phyloP scores from a whole-genome alignment of 257 asterid species.

The Primulina tabacum region DNA sequence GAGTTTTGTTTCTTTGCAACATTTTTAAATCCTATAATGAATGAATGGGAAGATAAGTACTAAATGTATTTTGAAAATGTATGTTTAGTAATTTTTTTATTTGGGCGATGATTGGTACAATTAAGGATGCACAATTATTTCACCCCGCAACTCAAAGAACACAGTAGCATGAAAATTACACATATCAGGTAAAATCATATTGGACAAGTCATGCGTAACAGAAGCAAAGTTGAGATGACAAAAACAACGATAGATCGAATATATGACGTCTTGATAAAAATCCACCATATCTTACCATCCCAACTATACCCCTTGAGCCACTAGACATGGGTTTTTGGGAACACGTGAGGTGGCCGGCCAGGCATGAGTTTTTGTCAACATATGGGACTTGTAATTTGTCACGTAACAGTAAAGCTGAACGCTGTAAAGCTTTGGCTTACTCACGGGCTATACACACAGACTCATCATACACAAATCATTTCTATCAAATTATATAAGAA shows the following conservation, averaged over 20 bases:
- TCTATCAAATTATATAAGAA: neutral
- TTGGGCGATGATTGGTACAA: too few relatives aligned
- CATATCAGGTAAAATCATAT: too few relatives aligned
- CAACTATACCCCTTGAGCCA: too few relatives aligned
- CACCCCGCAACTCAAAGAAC: neutral
- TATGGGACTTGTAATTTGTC: conserved; percentile 68
- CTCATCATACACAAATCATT: conserved; percentile 66
- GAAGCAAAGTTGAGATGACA: too few relatives aligned
- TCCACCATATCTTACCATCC: too few relatives aligned
- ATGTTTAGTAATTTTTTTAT: too few relatives aligned
- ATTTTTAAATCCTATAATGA: too few relatives aligned
- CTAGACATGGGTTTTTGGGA: conserved; percentile 34
- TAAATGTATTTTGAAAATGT: neutral
- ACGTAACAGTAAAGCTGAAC: conserved; percentile 28
- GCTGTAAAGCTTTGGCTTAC: conserved; percentile 55
- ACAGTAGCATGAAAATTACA: too few relatives aligned
- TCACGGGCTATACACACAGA: conserved; percentile 44
- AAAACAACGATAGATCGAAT: too few relatives aligned
- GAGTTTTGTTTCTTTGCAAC: neutral
- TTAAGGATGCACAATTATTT: neutral
- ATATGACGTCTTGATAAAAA: too few relatives aligned
- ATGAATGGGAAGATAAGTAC: too few relatives aligned
- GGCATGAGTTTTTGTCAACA: conserved; percentile 43
- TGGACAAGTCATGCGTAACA: too few relatives aligned
- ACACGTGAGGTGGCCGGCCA: conserved; percentile 73